These are phyloP conservation scores for Simplicillium aogashimaense DNA, from an alignment of 2,329 filamentous ascomycete genomes.

Conservation along the genomic window DNA sequence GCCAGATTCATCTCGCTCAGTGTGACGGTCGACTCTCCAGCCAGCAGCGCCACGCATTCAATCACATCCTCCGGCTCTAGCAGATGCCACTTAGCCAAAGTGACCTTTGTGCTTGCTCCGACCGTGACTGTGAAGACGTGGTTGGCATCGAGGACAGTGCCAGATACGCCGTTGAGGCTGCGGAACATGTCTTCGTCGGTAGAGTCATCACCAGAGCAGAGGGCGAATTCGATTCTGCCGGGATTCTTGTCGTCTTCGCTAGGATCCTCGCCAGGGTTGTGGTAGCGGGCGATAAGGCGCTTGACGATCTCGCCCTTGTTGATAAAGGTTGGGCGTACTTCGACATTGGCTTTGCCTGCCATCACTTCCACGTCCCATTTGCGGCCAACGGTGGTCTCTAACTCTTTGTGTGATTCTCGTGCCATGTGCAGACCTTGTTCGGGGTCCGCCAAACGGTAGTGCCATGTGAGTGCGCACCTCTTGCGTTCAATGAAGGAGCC, in stretches of 20 bases:
- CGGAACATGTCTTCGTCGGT: constrained; percentile 98
- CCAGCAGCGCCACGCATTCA: constrained; percentile 49
- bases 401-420: constrained; percentile 68
- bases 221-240: constrained; percentile 67
- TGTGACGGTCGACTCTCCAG: constrained; percentile 26
- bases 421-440: constrained; percentile 76
- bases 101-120: constrained; percentile 84
- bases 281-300: constrained; percentile 68
- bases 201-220: constrained; percentile 91
- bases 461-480: constrained; percentile 91
- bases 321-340: constrained; percentile 92
- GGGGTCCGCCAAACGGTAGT: constrained; percentile 85
- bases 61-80: constrained; percentile 85
- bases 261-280: constrained; percentile 33
- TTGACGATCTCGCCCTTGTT: constrained; percentile 97
- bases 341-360: constrained; percentile 91
- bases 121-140: constrained; percentile 87
- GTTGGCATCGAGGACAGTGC: constrained; percentile 41
- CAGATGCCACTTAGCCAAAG: constrained; percentile 81
- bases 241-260: constrained; percentile 28
- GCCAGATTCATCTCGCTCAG: constrained; percentile 46
- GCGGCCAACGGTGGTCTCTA: constrained; percentile 66
- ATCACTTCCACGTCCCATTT: constrained; percentile 93
- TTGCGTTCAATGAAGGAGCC: constrained; percentile 92
- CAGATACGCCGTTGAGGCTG: constrained; percentile 53